phyloP scores from a whole-genome alignment of 768 basidiomycete species.

The Boletus edulis region DNA sequence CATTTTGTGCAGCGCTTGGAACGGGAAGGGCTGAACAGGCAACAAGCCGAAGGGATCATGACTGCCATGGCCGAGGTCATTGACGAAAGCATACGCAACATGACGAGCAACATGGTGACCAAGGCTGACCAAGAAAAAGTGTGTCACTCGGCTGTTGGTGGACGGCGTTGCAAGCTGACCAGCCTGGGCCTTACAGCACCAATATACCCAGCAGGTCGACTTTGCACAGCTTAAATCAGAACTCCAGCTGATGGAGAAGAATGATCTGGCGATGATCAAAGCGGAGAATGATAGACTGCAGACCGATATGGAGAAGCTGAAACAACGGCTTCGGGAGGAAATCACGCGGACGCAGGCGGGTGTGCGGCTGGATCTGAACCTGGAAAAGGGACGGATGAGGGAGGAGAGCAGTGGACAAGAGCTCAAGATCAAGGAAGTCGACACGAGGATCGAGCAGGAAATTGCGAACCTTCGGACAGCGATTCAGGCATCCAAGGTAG shows the following conservation, averaged over 20 bases:
- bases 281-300: conserved; percentile 94
- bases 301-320: conserved; percentile 90
- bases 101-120: conserved; percentile 95
- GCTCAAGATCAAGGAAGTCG: conserved; percentile 96
- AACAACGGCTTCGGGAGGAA: conserved; percentile 89
- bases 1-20: conserved; percentile 91
- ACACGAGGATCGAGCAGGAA: conserved; percentile 95
- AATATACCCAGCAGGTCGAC: conserved; percentile 95
- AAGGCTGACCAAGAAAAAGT: conserved; percentile 97
- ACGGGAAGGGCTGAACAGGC: conserved; percentile 82
- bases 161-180: conserved; percentile 3
- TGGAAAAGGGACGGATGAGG: conserved; percentile 94
- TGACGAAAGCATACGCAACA: conserved; percentile 93
- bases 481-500: conserved; percentile 82
- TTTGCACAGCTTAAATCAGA: conserved; percentile 97
- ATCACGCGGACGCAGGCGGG: conserved; percentile 90
- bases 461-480: conserved; percentile 82
- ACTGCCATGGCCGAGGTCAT: conserved; percentile 95
- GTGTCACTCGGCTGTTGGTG: conserved; percentile 11
- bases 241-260: conserved; percentile 94
- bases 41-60: conserved; percentile 97
- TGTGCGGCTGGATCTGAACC: conserved; percentile 89
- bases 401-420: conserved; percentile 92
- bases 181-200: conserved; percentile 56
- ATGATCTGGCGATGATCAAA: conserved; percentile 92